These are phyloP conservation scores for Lentinula sp. DNA, from an alignment of 768 basidiomycete genomes.

Conservation along the genomic window DNA sequence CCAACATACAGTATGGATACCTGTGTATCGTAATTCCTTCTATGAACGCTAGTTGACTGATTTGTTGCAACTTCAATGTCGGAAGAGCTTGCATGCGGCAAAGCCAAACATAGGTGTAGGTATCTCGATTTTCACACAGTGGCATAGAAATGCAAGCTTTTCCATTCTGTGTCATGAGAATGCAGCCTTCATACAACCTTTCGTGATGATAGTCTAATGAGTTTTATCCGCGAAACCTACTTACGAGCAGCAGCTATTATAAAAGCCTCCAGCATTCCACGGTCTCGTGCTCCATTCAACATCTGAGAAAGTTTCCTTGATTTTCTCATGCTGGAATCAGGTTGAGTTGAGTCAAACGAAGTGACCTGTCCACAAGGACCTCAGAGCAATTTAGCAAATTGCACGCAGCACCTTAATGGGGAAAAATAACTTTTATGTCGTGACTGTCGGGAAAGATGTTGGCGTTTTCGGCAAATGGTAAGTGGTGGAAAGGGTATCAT, in stretches of 20 bases:
- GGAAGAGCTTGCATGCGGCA: too few relatives aligned
- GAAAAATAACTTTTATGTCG: constrained; percentile 20
- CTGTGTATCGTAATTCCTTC: not conserved
- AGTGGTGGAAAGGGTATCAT: not conserved
- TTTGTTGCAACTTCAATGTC: too few relatives aligned
- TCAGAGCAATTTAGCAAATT: not conserved
- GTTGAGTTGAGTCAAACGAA: not conserved
- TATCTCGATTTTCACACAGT: not conserved
- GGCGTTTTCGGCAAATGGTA: constrained; percentile 17
- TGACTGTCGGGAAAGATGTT: constrained; percentile 18
- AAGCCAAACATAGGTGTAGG: too few relatives aligned
- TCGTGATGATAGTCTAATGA: too few relatives aligned
- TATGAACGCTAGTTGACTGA: not conserved
- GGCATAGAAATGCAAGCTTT: not conserved
- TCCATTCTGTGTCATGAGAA: too few relatives aligned
- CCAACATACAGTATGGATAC: not conserved
- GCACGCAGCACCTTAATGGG: not conserved
- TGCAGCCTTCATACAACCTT: too few relatives aligned
- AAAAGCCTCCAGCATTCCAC: not conserved
- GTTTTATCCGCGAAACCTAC: not conserved
- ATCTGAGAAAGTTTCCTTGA: not conserved
- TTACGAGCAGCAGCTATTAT: not conserved
- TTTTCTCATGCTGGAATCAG: not conserved
- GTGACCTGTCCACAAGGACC: not conserved
- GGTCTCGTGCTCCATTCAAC: not conserved